Base-by-base conservation (phyloP, 208 protist genomes). In the Leishmania aethiopica region DNA sequence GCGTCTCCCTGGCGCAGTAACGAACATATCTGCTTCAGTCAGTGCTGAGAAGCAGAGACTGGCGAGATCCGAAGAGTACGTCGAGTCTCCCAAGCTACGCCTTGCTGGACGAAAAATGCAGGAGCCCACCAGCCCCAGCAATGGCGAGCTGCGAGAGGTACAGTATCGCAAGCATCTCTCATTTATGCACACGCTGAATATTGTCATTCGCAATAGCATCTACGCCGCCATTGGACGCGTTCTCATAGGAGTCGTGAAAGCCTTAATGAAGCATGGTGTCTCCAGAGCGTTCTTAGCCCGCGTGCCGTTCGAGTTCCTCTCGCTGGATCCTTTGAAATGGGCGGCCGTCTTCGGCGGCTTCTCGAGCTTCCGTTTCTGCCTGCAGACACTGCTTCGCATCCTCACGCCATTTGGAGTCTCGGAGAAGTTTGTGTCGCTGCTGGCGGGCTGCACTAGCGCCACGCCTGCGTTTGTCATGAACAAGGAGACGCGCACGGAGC, bases 311-410 rank as follows among this genome's bases (percentile, higher is more conserved):
- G 93, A 97, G 76, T 78, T 97, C 73, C 81, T 93, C 22, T 97
- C 94, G 17, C 84, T 96, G 66, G 84, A 96, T 84, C 93, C 94
- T 13, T 78, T 95, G 10, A 96, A 95, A 57, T 97, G 93, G 93
- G 90, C 91, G 3, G 85, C 81, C 32, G 83, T 97, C 42, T 87
- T 95, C 60, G 89, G 80, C 35, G 92, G 94, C 25, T 86, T 96
- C 55, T 94, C 92, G 28, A 90, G 77, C 60, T 96, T 96, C 82
- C 92, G 92, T 25, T 86, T 95, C 73, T 86, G 87, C 55, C 83
- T 91, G 75, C 83, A 94, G 67, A 80, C 86, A 47, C 71, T 95
- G 76, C 76, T 82, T 37, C 69, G 77, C 40, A 71, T 89, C 22
- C 72, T 85, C 37, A 60, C 55, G 0, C 77, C 76, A 47, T 59